Conservation (phyloP, 768 basidiomycete genomes). For the Serendipita indica region DNA sequence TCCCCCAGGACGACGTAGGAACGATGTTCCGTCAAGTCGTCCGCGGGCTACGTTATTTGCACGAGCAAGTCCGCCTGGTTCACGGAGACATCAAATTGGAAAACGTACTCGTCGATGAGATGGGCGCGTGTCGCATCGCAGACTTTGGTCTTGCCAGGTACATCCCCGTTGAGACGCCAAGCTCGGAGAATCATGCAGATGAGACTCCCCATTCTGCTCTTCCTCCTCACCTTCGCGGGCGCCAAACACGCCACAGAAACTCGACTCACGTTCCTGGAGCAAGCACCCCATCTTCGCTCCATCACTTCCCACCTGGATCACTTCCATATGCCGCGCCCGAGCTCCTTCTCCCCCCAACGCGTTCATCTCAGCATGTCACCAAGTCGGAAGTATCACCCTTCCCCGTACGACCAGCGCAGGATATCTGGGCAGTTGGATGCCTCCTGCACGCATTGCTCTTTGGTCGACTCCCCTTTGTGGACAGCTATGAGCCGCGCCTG, state of each 20-base stretch:
- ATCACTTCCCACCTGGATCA: slow-evolving; percentile 59
- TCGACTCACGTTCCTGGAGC: slow-evolving; percentile 26
- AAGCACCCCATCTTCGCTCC: slow-evolving; percentile 22
- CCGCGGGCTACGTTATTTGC: slow-evolving; percentile 66
- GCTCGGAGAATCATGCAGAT: slow-evolving; percentile 18
- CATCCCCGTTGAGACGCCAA: slow-evolving; percentile 40
- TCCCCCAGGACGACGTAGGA: slow-evolving; percentile 65
- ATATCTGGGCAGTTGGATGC: slow-evolving; percentile 92
- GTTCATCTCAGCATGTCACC: slow-evolving; percentile 21
- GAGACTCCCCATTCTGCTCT: slow-evolving; percentile 26
- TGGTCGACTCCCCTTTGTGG: slow-evolving; percentile 73
- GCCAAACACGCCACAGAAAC: slow-evolving; percentile 18
- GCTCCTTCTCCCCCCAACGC: slow-evolving; percentile 47
- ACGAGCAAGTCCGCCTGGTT: slow-evolving; percentile 58
- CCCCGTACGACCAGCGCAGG: slow-evolving; percentile 55
- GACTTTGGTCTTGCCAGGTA: slow-evolving; percentile 73
- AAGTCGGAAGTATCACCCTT: slow-evolving; percentile 16
- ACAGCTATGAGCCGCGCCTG: slow-evolving; percentile 81
- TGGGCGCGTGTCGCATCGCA: slow-evolving; percentile 67
- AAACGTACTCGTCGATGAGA: slow-evolving; percentile 85
- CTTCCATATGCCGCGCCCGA: slow-evolving; percentile 87
- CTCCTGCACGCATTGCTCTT: slow-evolving; percentile 75
- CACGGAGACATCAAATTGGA: slow-evolving; percentile 96
- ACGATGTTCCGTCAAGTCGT: slow-evolving; percentile 81
- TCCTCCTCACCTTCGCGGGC: slow-evolving; percentile 27